Conservation (phyloP, 106 monocot genomes). For the Agapanthus africanus region DNA sequence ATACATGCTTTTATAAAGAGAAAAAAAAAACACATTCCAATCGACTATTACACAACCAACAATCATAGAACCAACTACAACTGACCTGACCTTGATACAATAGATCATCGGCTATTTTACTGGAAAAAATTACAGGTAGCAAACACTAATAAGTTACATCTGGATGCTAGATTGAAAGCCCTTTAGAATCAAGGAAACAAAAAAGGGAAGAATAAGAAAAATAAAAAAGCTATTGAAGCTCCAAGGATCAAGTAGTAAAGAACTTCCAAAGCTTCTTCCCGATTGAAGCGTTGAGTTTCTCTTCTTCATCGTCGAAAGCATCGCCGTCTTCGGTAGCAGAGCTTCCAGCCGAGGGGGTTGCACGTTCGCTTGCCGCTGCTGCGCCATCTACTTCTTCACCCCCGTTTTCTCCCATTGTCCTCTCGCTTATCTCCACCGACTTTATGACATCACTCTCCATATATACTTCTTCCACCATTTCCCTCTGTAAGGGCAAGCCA, state of each 20-base stretch:
- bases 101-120: neutral
- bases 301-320: slow-evolving; percentile 24
- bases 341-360: slow-evolving; percentile 3
- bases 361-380: slow-evolving; percentile 7
- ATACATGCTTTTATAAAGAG: neutral
- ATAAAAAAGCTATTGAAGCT: neutral
- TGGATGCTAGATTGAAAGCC: too few species aligned
- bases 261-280: slow-evolving; percentile 67
- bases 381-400: slow-evolving; percentile 8
- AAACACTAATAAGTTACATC: slow-evolving; percentile 1
- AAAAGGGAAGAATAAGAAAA: neutral
- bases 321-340: slow-evolving; percentile 15
- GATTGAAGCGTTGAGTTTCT: slow-evolving; percentile 34
- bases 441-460: slow-evolving; percentile 9
- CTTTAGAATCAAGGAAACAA: neutral
- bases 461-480: slow-evolving; percentile 21
- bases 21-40: too few species aligned
- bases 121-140: neutral
- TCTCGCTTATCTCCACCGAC: slow-evolving; percentile 22
- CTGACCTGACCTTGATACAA: slow-evolving; percentile 6
- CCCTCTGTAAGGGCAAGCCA: slow-evolving; percentile 11
- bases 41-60: neutral
- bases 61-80: neutral
- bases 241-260: slow-evolving; percentile 26
- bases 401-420: slow-evolving; percentile 10